Evolutionary conservation across 2,329 filamentous ascomycete genomes (phyloP).

Genomic region (Gnomoniopsis sp.): DNA sequence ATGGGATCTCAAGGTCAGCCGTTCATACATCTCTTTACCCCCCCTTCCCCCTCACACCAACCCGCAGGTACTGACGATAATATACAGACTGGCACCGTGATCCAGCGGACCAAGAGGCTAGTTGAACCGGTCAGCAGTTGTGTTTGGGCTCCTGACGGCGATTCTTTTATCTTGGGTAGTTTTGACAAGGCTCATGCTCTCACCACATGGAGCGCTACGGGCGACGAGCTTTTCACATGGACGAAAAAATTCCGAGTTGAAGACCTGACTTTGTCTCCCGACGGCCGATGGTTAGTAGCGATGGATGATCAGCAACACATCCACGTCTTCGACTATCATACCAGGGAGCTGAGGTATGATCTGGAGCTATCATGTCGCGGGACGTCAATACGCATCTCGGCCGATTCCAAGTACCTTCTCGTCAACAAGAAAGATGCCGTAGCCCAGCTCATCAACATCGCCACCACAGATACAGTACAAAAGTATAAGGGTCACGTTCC

Average conservation of each 20-base stretch:
- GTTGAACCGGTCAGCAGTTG: slow-evolving; percentile 84
- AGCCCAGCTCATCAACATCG: slow-evolving; percentile 75
- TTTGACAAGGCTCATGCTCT: slow-evolving; percentile 66
- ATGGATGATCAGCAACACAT: slow-evolving; percentile 69
- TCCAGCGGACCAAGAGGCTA: slow-evolving; percentile 66
- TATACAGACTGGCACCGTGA: slow-evolving; percentile 56
- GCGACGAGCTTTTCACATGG: slow-evolving; percentile 63
- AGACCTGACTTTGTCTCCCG: slow-evolving; percentile 77
- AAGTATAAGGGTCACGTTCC: slow-evolving; percentile 74
- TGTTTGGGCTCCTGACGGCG: slow-evolving; percentile 79
- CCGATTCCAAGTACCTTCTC: slow-evolving; percentile 76
- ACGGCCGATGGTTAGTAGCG: slow-evolving; percentile 76
- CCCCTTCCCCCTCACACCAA: no score
- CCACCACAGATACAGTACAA: slow-evolving; percentile 67
- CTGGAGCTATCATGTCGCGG: slow-evolving; percentile 64
- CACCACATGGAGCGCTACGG: slow-evolving; percentile 66
- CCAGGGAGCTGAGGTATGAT: slow-evolving; percentile 71
- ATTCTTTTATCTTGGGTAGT: slow-evolving; percentile 75
- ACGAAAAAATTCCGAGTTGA: slow-evolving; percentile 71
- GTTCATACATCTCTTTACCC: neutral
- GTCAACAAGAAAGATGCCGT: slow-evolving; percentile 77
- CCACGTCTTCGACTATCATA: slow-evolving; percentile 78
- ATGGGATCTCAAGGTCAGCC: slow-evolving; percentile 67
- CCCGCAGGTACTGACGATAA: neutral
- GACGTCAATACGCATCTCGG: slow-evolving; percentile 77